Conservation (phyloP, 805 yeast species). For the Yarrowia keelungensis region DNA sequence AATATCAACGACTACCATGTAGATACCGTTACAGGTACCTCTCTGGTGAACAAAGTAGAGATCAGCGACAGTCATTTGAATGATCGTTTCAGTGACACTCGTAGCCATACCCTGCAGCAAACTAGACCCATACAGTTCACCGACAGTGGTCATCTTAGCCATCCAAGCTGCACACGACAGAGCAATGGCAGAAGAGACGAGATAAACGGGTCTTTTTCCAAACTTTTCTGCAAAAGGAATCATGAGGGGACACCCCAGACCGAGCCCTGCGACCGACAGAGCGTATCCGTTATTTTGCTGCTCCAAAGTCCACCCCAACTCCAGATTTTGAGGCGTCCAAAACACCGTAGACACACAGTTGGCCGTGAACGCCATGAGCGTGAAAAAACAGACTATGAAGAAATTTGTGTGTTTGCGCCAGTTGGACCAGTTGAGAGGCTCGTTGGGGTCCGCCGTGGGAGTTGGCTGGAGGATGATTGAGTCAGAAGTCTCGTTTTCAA, state of each 20-base stretch:
- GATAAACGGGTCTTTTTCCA: conserved; percentile 41
- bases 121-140: conserved; percentile 37
- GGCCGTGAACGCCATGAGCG: conserved; percentile 37
- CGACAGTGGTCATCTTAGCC: conserved; percentile 38
- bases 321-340: conserved; percentile 38
- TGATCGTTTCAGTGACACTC: conserved; percentile 40
- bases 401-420: conserved; percentile 32
- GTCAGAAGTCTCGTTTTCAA: background rate
- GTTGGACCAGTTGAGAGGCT: conserved; percentile 40
- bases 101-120: conserved; percentile 32
- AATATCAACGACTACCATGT: conserved; percentile 43
- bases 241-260: conserved; percentile 39
- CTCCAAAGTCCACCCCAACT: conserved; percentile 38
- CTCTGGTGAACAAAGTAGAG: conserved; percentile 45
- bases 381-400: conserved; percentile 36
- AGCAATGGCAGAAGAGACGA: conserved; percentile 24
- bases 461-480: conserved; percentile 8
- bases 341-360: conserved; percentile 35
- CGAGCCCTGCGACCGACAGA: conserved; percentile 38
- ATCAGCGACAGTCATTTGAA: conserved; percentile 44
- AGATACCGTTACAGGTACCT: conserved; percentile 44
- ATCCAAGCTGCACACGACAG: conserved; percentile 36
- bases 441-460: conserved; percentile 34
- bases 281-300: conserved; percentile 40
- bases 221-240: conserved; percentile 40